A percentile compares a stretch with the other conserved stretches of the same genome.
Evolutionary conservation across 2,329 filamentous ascomycete species (phyloP).

Genomic region (Fusarium illudens): DNA sequence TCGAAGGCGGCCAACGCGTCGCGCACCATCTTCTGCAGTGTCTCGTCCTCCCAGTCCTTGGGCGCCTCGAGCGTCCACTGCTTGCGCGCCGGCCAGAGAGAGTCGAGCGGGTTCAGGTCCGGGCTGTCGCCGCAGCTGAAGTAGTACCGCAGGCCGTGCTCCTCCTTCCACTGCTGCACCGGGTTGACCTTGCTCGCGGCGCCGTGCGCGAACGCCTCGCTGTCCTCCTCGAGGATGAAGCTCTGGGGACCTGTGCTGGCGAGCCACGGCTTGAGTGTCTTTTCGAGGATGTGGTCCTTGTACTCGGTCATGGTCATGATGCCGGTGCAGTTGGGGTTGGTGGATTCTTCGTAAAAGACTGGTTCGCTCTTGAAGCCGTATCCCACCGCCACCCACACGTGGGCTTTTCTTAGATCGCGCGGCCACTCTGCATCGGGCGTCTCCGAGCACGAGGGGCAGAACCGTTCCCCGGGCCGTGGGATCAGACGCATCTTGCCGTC

Average conservation of each 20-base stretch:
- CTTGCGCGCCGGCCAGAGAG: constrained; percentile 48
- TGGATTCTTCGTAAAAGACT: constrained; percentile 50
- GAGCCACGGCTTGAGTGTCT: constrained; percentile 48
- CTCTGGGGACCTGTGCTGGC: constrained; percentile 21
- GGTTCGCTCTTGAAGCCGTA: constrained; percentile 50
- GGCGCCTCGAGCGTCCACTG: constrained; percentile 44
- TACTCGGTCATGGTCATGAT: constrained; percentile 49
- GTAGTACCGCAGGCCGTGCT: constrained; percentile 43
- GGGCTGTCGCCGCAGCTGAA: constrained; percentile 51
- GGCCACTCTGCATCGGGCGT: constrained; percentile 43
- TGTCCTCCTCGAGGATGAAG: constrained; percentile 49
- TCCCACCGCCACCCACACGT: constrained; percentile 49
- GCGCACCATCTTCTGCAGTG: constrained; percentile 44
- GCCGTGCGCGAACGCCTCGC: constrained; percentile 48
- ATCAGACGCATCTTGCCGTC: constrained; percentile 49
- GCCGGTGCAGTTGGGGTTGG: constrained; percentile 45
- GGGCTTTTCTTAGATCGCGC: constrained; percentile 46
- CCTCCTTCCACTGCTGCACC: constrained; percentile 50
- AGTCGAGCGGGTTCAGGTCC: constrained; percentile 49
- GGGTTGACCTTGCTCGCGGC: constrained; percentile 48
- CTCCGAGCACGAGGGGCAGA: constrained; percentile 42
- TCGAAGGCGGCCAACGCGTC: constrained; percentile 43
- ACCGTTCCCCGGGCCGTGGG: constrained; percentile 47
- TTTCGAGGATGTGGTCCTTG: constrained; percentile 46
- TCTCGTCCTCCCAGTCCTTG: constrained; percentile 48